phyloP scores from a whole-genome alignment of 768 basidiomycete species.

The Tricholoma sp. region DNA sequence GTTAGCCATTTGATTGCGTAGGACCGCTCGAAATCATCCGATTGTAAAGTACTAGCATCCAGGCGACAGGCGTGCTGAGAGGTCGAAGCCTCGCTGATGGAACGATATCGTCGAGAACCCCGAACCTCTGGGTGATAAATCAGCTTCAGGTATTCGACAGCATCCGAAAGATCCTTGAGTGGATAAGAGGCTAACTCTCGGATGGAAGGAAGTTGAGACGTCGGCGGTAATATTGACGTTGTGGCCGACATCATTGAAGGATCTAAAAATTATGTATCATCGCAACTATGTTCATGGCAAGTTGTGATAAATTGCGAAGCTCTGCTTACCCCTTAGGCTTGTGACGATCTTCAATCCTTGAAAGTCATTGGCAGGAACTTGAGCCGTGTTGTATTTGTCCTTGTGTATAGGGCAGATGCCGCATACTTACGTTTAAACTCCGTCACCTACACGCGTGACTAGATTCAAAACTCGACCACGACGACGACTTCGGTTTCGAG shows the following conservation, averaged over 20 bases:
- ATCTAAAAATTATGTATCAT: no score
- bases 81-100: background rate
- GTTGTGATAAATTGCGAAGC: no score
- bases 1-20: conserved; percentile 75
- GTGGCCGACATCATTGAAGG: background rate
- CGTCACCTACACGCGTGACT: no score
- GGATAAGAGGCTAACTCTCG: conserved; percentile 32
- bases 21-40: conserved; percentile 65
- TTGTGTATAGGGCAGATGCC: no score
- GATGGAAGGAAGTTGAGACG: conserved; percentile 50
- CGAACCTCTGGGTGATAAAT: conserved; percentile 63
- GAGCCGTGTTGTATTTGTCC: no score
- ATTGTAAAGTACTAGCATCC: conserved; percentile 28
- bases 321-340: no score
- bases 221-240: conserved; percentile 32
- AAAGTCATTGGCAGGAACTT: no score
- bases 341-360: no score
- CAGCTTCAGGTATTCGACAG: conserved; percentile 43
- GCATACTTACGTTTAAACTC: no score
- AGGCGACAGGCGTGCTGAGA: background rate
- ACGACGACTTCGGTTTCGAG: no score
- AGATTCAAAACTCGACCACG: no score
- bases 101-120: conserved; percentile 42
- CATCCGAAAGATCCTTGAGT: conserved; percentile 33
- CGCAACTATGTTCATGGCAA: no score